A percentile compares a stretch with the other conserved stretches of the same genome.
phyloP scores from a whole-genome alignment of 2,329 filamentous ascomycete genomes.

The Aspergillus novoparasiticus region DNA sequence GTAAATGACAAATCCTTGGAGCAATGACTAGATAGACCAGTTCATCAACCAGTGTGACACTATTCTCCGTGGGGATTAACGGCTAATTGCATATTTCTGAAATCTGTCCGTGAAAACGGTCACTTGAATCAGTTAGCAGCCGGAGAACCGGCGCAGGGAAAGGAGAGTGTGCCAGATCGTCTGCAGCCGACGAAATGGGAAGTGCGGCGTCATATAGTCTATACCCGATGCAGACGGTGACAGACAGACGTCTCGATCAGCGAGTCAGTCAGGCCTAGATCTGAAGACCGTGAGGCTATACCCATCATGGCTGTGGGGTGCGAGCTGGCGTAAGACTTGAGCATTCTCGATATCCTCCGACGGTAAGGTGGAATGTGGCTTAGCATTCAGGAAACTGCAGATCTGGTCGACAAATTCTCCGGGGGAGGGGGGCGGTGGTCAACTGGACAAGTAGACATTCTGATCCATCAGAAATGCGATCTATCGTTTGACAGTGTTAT shows the following conservation, averaged over 20 bases:
- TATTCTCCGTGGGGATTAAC: background rate
- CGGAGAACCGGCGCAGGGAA: background rate
- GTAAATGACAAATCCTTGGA: background rate
- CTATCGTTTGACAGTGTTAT: background rate
- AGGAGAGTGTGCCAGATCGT: background rate
- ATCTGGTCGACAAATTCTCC: background rate
- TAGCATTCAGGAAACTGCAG: background rate
- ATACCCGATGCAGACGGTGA: background rate
- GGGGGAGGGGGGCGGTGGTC: background rate
- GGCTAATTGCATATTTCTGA: background rate
- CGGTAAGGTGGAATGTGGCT: background rate
- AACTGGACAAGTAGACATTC: background rate
- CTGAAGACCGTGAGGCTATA: background rate
- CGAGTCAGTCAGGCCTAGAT: background rate
- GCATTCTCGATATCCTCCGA: background rate
- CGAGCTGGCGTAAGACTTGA: background rate
- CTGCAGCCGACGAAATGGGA: background rate
- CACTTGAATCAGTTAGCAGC: background rate
- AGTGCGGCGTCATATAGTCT: background rate
- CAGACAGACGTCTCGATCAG: background rate
- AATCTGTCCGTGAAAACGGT: background rate
- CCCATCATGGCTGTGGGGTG: background rate
- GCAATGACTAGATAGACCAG: background rate
- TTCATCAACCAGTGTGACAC: background rate
- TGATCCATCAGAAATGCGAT: background rate